These are phyloP conservation scores for Neurospora sp. DNA, from an alignment of 2,329 filamentous ascomycete species.

Conservation along the genomic window DNA sequence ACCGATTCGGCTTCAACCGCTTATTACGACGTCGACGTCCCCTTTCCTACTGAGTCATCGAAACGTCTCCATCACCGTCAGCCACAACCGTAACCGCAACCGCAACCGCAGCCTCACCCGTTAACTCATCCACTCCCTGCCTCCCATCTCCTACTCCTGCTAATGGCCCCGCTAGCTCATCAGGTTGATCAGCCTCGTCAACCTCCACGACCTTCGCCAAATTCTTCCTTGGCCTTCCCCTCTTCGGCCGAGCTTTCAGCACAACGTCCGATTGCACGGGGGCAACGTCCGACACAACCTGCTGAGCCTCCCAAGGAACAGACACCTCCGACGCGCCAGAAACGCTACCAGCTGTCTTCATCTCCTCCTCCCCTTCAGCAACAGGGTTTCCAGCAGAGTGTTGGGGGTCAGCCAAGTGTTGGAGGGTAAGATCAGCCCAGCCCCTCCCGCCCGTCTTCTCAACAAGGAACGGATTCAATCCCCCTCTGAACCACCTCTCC, in stretches of 20 bases:
- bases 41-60: neutral
- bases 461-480: slow-evolving; percentile 45
- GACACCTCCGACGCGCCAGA: neutral
- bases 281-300: neutral
- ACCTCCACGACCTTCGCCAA: neutral
- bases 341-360: neutral
- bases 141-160: neutral
- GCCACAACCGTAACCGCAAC: neutral
- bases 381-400: neutral
- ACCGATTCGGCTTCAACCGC: neutral
- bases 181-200: neutral
- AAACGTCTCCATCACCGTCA: neutral
- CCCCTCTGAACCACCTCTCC: slow-evolving; percentile 56
- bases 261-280: neutral
- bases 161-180: neutral
- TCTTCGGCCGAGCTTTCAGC: neutral
- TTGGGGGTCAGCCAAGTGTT: neutral
- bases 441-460: slow-evolving; percentile 40
- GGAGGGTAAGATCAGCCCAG: slow-evolving; percentile 16
- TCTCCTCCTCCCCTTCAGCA: neutral
- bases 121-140: neutral
- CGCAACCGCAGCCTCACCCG: neutral
- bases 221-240: neutral
- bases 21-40: neutral
- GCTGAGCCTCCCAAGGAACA: neutral